Evolutionary conservation across 2,329 filamentous ascomycete species (phyloP).

Genomic region (Aspergillus puulaauensis): DNA sequence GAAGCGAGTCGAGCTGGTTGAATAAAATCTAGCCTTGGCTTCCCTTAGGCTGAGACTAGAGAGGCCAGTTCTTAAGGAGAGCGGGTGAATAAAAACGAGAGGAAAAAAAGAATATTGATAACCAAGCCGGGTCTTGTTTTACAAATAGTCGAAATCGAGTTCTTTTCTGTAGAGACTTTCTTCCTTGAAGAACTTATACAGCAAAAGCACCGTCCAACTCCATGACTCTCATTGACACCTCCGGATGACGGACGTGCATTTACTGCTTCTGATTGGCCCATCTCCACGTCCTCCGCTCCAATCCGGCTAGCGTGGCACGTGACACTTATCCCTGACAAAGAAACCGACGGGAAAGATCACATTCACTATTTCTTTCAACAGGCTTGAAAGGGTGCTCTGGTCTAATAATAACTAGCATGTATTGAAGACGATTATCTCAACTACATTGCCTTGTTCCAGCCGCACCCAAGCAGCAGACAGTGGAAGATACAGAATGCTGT

Average conservation of each 20-base stretch:
- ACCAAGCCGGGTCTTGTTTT: background rate
- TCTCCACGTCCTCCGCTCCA: background rate
- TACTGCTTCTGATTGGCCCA: background rate
- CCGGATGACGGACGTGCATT: constrained; percentile 1
- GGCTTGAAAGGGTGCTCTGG: background rate
- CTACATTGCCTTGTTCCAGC: background rate
- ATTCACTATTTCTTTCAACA: background rate
- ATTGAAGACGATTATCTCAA: background rate
- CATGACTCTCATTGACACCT: background rate
- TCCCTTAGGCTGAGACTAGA: constrained; percentile 1
- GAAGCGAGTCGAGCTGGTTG: background rate
- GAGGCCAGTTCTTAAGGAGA: background rate
- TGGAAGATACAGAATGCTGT: background rate
- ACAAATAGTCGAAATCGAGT: background rate
- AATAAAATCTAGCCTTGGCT: constrained; percentile 1
- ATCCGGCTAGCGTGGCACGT: background rate
- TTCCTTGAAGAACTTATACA: background rate
- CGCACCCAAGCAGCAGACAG: background rate
- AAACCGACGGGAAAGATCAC: background rate
- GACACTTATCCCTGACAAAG: background rate
- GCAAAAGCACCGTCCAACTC: background rate
- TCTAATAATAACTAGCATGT: background rate
- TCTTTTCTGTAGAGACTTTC: background rate
- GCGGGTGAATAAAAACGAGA: background rate
- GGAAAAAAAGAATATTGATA: background rate